Evolutionary conservation across 1,284 basidiomycete genomes (phyloP), one percentile per base, ranked within the genome.

Genomic region (Abortiporus biennis): DNA sequence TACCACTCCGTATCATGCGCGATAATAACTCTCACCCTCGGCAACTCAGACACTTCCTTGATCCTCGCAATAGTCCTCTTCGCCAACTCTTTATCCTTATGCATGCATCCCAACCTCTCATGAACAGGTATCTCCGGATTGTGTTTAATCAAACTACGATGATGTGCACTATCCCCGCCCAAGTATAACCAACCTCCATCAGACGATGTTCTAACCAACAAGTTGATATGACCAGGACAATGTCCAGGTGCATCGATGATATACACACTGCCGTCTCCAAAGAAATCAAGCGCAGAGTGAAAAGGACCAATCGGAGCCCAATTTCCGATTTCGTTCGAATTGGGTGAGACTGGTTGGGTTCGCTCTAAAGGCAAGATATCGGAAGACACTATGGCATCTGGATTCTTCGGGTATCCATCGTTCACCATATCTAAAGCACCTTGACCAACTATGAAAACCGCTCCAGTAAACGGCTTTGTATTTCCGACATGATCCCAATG

Each of bases 181-280:
- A 80, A 63, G 47, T 69, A 74, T n/a, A 78, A 58, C 78, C 77
- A 80, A 2, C 60, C 67, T 4, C 76, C 76, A 36, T 75, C 67
- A 6, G 64, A 32, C 3, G 74, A 76, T 20, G 78, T 80, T 19
- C 64, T 59, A 9, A 51, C 55, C 23, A 65, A 49, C 2, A 52
- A 43, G 29, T 53, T 54, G 45, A 65, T 29, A 44, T 66, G 64
- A 2, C 62, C 63, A 5, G 42, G 43, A 6, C 58, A 47, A 45
- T 66, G 64, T 1, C 64, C 62, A 0, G 56, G 53, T 0, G 59
- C 49, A 32, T 61, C 55, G 41, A 60, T 45, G 34, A 66, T 39
- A 38, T 60, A 56, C 34, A 61, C 19, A 8, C 53, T 54, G 17
- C 15, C 46, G n/a, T 30, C 33, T 3, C 51, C 51, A 47, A 51